Conservation (phyloP, 192 early-diverging fungal genomes). For the Coemansia furcata region DNA sequence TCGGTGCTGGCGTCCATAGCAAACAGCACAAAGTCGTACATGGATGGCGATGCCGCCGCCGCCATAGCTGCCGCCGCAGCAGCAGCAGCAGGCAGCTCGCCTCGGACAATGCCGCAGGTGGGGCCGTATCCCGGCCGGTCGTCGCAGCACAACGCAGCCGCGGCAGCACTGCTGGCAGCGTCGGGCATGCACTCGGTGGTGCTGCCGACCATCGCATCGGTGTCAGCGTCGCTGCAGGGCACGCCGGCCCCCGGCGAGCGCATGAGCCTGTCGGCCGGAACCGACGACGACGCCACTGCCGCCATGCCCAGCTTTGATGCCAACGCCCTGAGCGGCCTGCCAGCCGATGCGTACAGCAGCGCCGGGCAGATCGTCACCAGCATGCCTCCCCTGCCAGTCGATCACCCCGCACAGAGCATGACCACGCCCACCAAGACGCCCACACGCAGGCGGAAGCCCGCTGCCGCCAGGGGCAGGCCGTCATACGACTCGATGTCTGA, state of each 20-base stretch:
- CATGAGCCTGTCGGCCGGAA: neutral
- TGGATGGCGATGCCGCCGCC: constrained; percentile 15
- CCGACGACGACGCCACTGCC: constrained; percentile 4
- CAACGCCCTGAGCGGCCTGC: constrained; percentile 18
- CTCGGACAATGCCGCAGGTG: constrained; percentile 6
- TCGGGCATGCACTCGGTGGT: constrained; percentile 41
- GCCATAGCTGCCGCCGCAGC: constrained; percentile 6
- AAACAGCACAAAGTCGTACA: constrained; percentile 37
- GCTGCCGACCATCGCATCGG: constrained; percentile 48
- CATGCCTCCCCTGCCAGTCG: constrained; percentile 1
- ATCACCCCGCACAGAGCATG: neutral
- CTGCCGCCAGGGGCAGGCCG: neutral
- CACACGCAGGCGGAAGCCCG: constrained; percentile 12
- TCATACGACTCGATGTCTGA: constrained; percentile 24
- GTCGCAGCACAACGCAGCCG: constrained; percentile 36
- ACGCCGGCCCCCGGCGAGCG: constrained; percentile 36
- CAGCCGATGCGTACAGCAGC: constrained; percentile 9
- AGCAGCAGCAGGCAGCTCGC: constrained; percentile 18
- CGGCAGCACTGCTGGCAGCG: constrained; percentile 44
- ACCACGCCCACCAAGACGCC: neutral
- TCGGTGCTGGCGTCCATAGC: constrained; percentile 53
- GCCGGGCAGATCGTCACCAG: constrained; percentile 5
- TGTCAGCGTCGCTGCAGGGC: constrained; percentile 32
- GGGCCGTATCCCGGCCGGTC: constrained; percentile 18
- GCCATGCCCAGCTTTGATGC: constrained; percentile 15